Evolutionary conservation across 2,329 filamentous ascomycete genomes (phyloP), one percentile per base, ranked within the genome.

Genomic region (Bisporella sp.): DNA sequence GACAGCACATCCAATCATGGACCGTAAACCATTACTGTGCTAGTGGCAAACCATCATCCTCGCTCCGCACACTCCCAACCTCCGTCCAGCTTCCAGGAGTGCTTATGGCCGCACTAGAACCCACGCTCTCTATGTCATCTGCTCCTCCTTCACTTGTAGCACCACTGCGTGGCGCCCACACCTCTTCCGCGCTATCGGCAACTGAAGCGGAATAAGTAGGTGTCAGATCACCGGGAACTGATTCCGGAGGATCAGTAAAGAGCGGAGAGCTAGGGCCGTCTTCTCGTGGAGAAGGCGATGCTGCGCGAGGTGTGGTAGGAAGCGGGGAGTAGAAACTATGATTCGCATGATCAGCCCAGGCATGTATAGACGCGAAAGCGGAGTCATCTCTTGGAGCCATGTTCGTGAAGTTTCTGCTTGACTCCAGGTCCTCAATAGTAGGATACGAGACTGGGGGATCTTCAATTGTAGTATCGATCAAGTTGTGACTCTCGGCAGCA

Each of bases 71-170:
- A 55, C 81, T 84, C 52, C 79, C 81, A 11, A 85, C 74, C 61
- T 85, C 81, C 5, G 78, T 81, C 81, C 81, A 85, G 64, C 77
- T 82, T 1, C 74, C 73, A 0, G 81, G 81, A 1, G 81, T 85
- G 49, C 72, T 65, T 59, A 82, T 75, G 31, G 78, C 78, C 7
- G 67, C 64, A 32, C 77, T 77, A 21, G 21, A 21, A 58, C 76
- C 78, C 56, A 81, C 76, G 58, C 79, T 83, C 68, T 82, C 66
- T 12, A 82, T 73, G 53, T 82, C 79, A 21, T 21, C 21, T 21
- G 21, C 21, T 21, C 21, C 21, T 48, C 71, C 77, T 41, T 73
- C 69, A 13, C 67, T 69, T 9, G 57, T 69, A 31, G 69, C 69
- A 6, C 63, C 69, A 67, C 45, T 66, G 61, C 31, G 52, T 21